Evolutionary conservation across 2,329 filamentous ascomycete species (phyloP).

Genomic region (Microdochium nivale): DNA sequence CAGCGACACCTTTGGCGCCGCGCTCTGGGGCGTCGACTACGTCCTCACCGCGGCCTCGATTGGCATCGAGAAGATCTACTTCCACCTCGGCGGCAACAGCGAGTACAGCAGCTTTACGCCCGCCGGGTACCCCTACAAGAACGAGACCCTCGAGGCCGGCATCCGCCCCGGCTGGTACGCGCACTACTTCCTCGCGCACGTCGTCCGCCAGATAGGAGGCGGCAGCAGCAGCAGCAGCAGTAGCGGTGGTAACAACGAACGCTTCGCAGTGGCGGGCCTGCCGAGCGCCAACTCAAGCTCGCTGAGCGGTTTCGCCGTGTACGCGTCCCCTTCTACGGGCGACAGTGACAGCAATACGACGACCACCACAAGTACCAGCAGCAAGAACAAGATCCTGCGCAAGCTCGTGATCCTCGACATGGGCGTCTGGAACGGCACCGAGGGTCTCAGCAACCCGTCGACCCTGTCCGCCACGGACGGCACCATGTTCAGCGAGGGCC

Average conservation of each 20-base stretch:
- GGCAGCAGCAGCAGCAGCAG: no score
- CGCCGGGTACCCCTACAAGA: constrained; percentile 16
- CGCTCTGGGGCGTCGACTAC: constrained; percentile 39
- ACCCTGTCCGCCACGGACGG: constrained; percentile 20
- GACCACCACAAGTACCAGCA: not conserved
- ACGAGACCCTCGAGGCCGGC: constrained; percentile 18
- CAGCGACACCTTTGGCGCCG: constrained; percentile 37
- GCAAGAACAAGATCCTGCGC: constrained; percentile 7
- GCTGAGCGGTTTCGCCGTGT: constrained; percentile 23
- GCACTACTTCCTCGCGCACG: constrained; percentile 24
- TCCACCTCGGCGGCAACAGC: constrained; percentile 31
- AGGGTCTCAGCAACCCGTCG: constrained; percentile 22
- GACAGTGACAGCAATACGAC: not conserved
- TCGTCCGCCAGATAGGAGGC: constrained; percentile 10
- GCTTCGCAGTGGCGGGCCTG: constrained; percentile 16
- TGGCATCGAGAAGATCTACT: constrained; percentile 27
- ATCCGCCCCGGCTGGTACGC: constrained; percentile 23
- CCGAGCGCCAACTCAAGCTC: constrained; percentile 23
- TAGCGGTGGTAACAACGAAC: constrained; percentile 2
- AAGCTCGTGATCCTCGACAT: constrained; percentile 26
- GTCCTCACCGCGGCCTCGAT: constrained; percentile 24
- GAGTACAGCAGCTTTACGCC: constrained; percentile 23
- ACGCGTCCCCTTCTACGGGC: constrained; percentile 2
- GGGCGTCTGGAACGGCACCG: constrained; percentile 26
- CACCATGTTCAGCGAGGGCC: constrained; percentile 17